phyloP scores from a whole-genome alignment of 2,329 filamentous ascomycete species.

The Pestalotiopsis sp. region DNA sequence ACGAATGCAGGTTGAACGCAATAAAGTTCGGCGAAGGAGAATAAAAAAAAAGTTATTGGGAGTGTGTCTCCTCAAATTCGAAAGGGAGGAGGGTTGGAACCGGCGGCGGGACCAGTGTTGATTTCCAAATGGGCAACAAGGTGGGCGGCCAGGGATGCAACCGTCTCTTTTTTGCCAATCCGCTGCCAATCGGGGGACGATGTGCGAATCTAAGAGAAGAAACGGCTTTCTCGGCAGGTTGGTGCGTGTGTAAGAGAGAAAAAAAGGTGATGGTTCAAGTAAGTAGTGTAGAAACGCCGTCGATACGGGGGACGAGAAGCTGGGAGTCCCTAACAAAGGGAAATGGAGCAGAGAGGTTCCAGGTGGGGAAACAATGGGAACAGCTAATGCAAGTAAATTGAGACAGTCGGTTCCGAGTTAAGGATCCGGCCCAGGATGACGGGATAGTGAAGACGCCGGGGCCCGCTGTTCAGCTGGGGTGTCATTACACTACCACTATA shows the following conservation, averaged over 20 bases:
- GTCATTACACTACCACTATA: no score
- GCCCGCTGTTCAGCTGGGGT: background rate
- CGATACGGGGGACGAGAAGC: background rate
- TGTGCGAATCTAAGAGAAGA: background rate
- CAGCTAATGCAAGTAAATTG: conserved; percentile 6
- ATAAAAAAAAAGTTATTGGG: background rate
- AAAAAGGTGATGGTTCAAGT: background rate
- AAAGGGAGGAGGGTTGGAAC: background rate
- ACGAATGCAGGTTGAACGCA: background rate
- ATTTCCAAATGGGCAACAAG: background rate
- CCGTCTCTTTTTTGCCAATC: background rate
- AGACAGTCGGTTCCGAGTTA: conserved; percentile 6
- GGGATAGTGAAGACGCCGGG: background rate
- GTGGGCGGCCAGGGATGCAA: background rate
- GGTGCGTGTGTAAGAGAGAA: background rate
- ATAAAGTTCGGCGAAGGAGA: background rate
- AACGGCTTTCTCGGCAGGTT: conserved; percentile 1
- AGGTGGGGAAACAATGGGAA: conserved; percentile 5
- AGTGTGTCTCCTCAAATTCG: background rate
- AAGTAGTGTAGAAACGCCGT: background rate
- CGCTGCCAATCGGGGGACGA: background rate
- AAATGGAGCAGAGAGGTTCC: background rate
- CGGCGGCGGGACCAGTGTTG: background rate
- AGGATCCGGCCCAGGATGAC: background rate
- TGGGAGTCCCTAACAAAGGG: conserved; percentile 1